Conservation (phyloP, 192 early-diverging fungal species). For the Umbelopsis isabellina region DNA sequence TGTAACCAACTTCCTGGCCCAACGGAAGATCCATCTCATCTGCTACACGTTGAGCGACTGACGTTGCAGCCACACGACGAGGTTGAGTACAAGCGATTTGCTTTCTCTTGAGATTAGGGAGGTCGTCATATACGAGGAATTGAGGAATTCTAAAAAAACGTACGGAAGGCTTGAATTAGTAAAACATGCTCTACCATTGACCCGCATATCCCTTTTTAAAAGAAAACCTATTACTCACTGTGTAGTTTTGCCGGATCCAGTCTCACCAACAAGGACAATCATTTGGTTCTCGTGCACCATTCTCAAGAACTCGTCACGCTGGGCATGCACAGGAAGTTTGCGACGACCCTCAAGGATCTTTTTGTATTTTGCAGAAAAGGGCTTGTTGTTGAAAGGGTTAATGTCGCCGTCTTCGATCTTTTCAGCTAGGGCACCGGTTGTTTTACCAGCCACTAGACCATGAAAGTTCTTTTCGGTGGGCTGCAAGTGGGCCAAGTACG, state of each 20-base stretch:
- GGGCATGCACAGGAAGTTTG: conserved; percentile 92
- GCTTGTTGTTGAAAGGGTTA: conserved; percentile 83
- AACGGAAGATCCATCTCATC: conserved; percentile 94
- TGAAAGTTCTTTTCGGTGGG: conserved; percentile 42
- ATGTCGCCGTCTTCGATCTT: conserved; percentile 66
- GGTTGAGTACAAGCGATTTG: conserved; percentile 99
- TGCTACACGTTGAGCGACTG: conserved; percentile 97
- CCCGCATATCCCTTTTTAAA: no score
- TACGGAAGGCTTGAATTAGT: background rate
- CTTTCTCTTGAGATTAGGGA: conserved; percentile 86
- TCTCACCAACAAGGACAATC: conserved; percentile 95
- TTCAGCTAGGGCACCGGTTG: conserved; percentile 87
- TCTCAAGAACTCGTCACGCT: conserved; percentile 89
- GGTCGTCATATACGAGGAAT: conserved; percentile 88
- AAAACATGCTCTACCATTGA: background rate
- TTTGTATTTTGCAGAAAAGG: conserved; percentile 82
- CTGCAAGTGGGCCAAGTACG: conserved; percentile 57
- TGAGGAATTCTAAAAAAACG: conserved; percentile 82
- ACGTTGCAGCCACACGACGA: conserved; percentile 99
- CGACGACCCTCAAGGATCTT: conserved; percentile 86
- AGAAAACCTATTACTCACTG: conserved; percentile 62
- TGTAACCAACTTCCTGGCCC: conserved; percentile 97
- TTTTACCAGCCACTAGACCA: conserved; percentile 70
- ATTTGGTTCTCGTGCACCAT: conserved; percentile 94
- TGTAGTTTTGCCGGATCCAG: conserved; percentile 98